phyloP scores from a whole-genome alignment of 306 rosid species.

The Prosopis cineraria region DNA sequence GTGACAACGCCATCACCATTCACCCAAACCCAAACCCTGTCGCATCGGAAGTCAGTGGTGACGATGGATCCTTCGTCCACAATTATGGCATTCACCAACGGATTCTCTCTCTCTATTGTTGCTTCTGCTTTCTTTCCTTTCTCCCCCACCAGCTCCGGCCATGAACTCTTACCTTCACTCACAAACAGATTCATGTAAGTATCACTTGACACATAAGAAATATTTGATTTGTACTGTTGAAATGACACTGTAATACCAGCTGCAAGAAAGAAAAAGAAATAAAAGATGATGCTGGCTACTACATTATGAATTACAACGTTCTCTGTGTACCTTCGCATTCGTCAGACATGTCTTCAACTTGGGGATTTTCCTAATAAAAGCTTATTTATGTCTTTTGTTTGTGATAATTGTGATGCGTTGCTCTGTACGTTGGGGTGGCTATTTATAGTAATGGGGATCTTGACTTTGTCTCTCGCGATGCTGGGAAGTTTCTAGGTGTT shows the following conservation, averaged over 20 bases:
- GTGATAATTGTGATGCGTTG: neutral
- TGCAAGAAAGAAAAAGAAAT: too few relatives aligned
- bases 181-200: too few relatives aligned
- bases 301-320: too few relatives aligned
- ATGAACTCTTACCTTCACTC: constrained; percentile 51
- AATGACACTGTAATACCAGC: too few relatives aligned
- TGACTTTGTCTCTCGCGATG: too few relatives aligned
- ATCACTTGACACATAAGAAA: too few relatives aligned
- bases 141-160: constrained; percentile 61
- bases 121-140: constrained; percentile 43
- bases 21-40: constrained; percentile 10
- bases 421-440: neutral
- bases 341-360: neutral
- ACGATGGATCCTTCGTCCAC: constrained; percentile 34
- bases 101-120: constrained; percentile 47
- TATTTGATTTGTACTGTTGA: too few relatives aligned
- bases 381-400: neutral
- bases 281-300: too few relatives aligned
- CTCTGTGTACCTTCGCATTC: neutral
- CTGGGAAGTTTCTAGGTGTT: too few relatives aligned
- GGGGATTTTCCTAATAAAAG: neutral
- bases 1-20: neutral
- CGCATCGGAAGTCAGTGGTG: constrained; percentile 37
- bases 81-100: constrained; percentile 34
- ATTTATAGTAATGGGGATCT: neutral